Percentiles rank a stretch among this genome's conserved stretches.
phyloP scores from a whole-genome alignment of 2,329 filamentous ascomycete genomes.

The Aspergillus sp. region DNA sequence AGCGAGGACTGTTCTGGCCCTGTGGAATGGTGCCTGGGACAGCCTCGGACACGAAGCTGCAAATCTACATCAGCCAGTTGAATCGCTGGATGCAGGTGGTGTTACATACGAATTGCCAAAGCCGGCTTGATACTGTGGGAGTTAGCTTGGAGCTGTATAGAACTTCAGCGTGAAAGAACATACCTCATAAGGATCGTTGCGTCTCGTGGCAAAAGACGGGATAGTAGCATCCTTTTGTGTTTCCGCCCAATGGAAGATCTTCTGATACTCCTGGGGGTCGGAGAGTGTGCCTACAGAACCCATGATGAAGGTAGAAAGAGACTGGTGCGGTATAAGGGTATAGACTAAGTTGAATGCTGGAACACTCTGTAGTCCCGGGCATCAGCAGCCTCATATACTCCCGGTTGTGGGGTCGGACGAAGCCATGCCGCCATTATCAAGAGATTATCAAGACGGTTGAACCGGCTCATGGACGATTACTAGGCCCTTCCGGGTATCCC shows the following conservation, averaged over 20 bases:
- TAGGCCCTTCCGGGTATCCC: not conserved
- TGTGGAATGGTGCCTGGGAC: constrained; percentile 39
- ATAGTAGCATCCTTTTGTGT: constrained; percentile 58
- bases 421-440: not conserved
- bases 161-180: constrained; percentile 3
- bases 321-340: not conserved
- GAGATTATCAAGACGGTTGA: not conserved
- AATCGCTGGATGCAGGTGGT: constrained; percentile 15
- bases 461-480: not conserved
- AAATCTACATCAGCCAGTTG: constrained; percentile 27
- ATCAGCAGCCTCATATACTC: constrained; percentile 2
- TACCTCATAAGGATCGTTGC: constrained; percentile 55
- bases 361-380: not conserved
- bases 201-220: constrained; percentile 54
- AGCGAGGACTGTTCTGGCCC: constrained; percentile 38
- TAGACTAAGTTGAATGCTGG: not conserved
- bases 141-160: constrained; percentile 7
- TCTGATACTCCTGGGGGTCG: constrained; percentile 46
- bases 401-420: not conserved
- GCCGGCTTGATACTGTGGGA: constrained; percentile 52
- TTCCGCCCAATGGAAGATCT: constrained; percentile 59
- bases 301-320: constrained; percentile 12
- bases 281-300: constrained; percentile 23
- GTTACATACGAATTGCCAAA: constrained; percentile 51
- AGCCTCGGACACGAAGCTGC: constrained; percentile 37